Base-by-base conservation (phyloP, 805 yeast genomes). In the Nematodospora valgi region DNA sequence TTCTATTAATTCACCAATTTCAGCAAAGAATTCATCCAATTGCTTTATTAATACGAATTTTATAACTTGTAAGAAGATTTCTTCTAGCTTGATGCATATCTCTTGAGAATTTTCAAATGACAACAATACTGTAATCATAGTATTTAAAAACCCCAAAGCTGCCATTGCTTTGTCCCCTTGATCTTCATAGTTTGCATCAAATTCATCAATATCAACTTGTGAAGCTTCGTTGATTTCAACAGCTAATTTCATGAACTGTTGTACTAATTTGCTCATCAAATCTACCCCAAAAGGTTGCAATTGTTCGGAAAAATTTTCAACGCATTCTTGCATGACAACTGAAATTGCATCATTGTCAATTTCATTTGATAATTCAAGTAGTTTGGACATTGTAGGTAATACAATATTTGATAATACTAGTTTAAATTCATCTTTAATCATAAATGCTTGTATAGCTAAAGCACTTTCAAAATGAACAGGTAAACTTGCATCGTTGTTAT, bases 241-340 rank as follows among this genome's bases (percentile, higher is more conserved):
- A 2, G 64, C 64, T 15, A 56, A 40, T 32, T 51, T 44, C 51
- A 64, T 47, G 30, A 89, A 86, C 53, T 91, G 96, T 32, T 78
- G 77, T 11, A 81, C 80, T 47, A 83, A 62, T 51, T 79, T 74
- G 3, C 54, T 52, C 19, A 82, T 74, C 61, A 52, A 64, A 45
- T 68, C 65, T 34, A 53, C 52, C 24, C 95, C 91, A 57, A 86
- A 91, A 12, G 98, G 98, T 37, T 60, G 93, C 47, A 91, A 69
- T 58, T 91, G 94, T 45, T 81, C 85, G 4, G 95, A 74, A 59
- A 83, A 93, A 39, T 76, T 78, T 52, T 89, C 96, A 20, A 91
- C 97, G 54, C 93, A 82, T 49, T 89, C 96, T 66, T 91, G 98
- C 82, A 91, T 87, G 5, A 91, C 96, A 16, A 82, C 84, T 15